Base-by-base conservation (phyloP, 768 basidiomycete species). In the Lactifluus pinguis region DNA sequence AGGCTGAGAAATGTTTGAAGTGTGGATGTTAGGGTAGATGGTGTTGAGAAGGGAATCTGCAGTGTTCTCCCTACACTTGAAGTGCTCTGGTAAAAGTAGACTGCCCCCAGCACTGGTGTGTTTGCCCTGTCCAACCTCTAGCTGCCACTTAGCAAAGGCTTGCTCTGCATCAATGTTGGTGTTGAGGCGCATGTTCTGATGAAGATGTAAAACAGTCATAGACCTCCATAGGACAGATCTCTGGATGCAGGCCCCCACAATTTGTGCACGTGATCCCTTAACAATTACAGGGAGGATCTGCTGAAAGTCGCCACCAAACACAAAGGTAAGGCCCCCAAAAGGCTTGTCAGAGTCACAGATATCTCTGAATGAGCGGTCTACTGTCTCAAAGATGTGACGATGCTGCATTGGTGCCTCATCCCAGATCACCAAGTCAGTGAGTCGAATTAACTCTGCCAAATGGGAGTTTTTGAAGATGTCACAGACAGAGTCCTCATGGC, bases 141-240 rank as follows among this genome's bases (percentile, higher is more conserved):
- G 42, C 9, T 45, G 57, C 57, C 50, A 59, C 4, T 17, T 52
- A n/a, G n/a, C n/a, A n/a, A n/a, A n/a, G n/a, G n/a, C n/a, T n/a
- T n/a, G n/a, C n/a, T n/a, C n/a, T n/a, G 29, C 42, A 3, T 45
- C 42, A 52, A 36, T 45, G 2, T 25, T 7, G 1, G 19, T 29
- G 10, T 47, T 38, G 5, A 47, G 21, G 3, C 50, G 10, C 55
- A 56, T 56, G 10, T 56, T 58, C 38, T 58, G 41, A 4, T 50
- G 48, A 1, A 58, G 36, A 5, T 56, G 36, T 2, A 82, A 56
- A 0, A 78, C 65, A 30, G 75, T 75, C 8, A 80, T 55, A 5
- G 66, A n/a, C 75, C 78, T 45, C 76, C 79, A 75, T 78, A 82
- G 76, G 56, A 73, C 73, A 1, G 70, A 50, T 10, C 32, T n/a